These are phyloP conservation scores for Graphium sp. DNA, from an alignment of 2,329 filamentous ascomycete genomes.

Conservation along the genomic window DNA sequence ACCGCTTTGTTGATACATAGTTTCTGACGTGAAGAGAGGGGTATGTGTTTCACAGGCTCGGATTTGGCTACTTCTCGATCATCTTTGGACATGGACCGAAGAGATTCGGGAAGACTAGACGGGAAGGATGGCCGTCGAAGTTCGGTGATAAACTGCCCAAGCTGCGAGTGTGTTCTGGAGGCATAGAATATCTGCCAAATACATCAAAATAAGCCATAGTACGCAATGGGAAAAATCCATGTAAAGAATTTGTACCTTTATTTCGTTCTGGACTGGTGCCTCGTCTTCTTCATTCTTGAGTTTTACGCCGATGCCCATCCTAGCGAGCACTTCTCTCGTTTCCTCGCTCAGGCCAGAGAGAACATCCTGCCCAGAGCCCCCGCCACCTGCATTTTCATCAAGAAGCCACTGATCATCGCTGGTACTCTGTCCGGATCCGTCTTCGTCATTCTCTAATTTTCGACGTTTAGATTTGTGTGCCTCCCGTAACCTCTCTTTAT, in stretches of 20 bases:
- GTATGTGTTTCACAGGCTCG: conserved; percentile 55
- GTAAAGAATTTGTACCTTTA: conserved; percentile 35
- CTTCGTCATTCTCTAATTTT: conserved; percentile 18
- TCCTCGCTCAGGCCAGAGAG: conserved; percentile 52
- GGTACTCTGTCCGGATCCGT: background rate
- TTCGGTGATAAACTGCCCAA: conserved; percentile 77
- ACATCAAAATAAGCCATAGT: conserved; percentile 12
- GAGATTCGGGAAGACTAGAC: conserved; percentile 40
- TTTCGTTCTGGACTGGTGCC: conserved; percentile 39
- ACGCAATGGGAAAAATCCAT: conserved; percentile 1
- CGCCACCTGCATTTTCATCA: conserved; percentile 46
- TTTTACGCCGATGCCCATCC: conserved; percentile 30
- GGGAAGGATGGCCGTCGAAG: conserved; percentile 64
- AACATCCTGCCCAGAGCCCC: conserved; percentile 16
- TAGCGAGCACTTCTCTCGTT: conserved; percentile 57
- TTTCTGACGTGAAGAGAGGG: conserved; percentile 73
- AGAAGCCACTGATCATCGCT: conserved; percentile 48
- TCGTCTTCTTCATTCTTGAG: conserved; percentile 19
- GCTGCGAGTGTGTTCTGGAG: conserved; percentile 81
- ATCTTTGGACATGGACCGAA: conserved; percentile 9
- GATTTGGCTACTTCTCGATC: conserved; percentile 7
- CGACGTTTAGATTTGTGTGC: conserved; percentile 28
- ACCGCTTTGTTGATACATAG: conserved; percentile 83
- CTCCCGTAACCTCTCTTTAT: conserved; percentile 42
- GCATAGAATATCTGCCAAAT: conserved; percentile 61